Base-by-base conservation (phyloP, 176 grass and related monocot genomes). In the Chloris gayana region DNA sequence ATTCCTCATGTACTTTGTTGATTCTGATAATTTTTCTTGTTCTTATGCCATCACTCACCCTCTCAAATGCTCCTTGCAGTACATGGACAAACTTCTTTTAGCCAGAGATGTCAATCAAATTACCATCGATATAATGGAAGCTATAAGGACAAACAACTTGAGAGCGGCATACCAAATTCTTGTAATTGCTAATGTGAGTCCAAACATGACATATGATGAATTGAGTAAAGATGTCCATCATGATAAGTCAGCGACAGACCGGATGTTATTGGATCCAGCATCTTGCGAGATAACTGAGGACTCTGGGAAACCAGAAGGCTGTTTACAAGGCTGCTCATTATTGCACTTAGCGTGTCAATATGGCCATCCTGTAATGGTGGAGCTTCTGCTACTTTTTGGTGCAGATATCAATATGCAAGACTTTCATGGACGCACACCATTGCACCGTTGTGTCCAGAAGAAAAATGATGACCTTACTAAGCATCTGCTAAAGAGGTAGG, bases 331-430 rank as follows among this genome's bases (percentile, higher is more conserved):
- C 38, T 94, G 92, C 81, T 92, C 95, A 50, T 81, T 91, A 51
- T 64, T 94, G 54, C 95, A 97, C 81, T 83, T 97, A 39, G 89
- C 91, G 4, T 94, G 87, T 72, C 87, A 94, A 87, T 81, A 74
- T 72, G 87, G 77, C 2, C 73, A 92, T 80, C 73, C 82, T 74
- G 34, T 83, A 58, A 85, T 94, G 84, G 51, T 91, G 27, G 95
- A 97, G 77, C 80, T 97, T 37, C 82, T 97, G 25, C 85, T 97
- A 72, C 95, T 92, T 85, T 94, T 94, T 72, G 95, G 95, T 6
- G 87, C 95, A 25, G 82, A 94, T 74, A 94, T 94, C 87, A 89
- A 97, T 89, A 84, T 89, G 46, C 91, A 94, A 70, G 95, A 97
- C 61, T 94, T 92, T 56, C 95, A 97, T 74, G 95, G 95, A 34